phyloP scores from a whole-genome alignment of 768 basidiomycete genomes.

The Macrocybe gigantea region DNA sequence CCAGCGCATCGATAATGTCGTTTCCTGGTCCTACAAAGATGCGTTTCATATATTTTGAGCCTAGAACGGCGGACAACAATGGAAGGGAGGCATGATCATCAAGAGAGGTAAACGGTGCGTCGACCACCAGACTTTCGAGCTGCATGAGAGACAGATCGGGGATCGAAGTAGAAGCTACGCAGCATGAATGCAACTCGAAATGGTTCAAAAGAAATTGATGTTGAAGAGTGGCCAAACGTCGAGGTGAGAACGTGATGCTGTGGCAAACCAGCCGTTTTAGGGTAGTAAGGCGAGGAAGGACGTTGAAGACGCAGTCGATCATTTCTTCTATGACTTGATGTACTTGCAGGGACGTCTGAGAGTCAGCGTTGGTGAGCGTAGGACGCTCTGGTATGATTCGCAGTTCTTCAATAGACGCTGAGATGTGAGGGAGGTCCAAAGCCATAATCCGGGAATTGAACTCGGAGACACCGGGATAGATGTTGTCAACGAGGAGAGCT shows the following conservation, averaged over 20 bases:
- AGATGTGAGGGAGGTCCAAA: slow-evolving; percentile 6
- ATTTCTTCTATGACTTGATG: slow-evolving; percentile 4
- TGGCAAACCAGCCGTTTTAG: slow-evolving; percentile 12
- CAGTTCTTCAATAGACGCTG: slow-evolving; percentile 10
- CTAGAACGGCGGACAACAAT: slow-evolving; percentile 10
- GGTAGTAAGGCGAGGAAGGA: slow-evolving; percentile 10
- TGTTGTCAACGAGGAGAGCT: too few relatives aligned
- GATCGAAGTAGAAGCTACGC: slow-evolving; percentile 6
- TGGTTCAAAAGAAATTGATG: slow-evolving; percentile 8
- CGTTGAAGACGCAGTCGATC: slow-evolving; percentile 8
- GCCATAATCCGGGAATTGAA: neutral
- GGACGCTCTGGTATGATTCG: slow-evolving; percentile 6
- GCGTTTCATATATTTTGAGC: slow-evolving; percentile 6
- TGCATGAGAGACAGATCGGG: slow-evolving; percentile 6
- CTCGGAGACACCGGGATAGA: too few relatives aligned
- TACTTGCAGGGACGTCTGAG: slow-evolving; percentile 1
- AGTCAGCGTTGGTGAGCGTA: neutral
- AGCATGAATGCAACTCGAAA: slow-evolving; percentile 14
- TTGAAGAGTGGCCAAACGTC: slow-evolving; percentile 6
- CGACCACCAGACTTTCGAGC: slow-evolving; percentile 8
- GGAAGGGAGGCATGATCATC: slow-evolving; percentile 3
- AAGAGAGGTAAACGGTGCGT: slow-evolving; percentile 9
- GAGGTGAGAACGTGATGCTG: slow-evolving; percentile 7
- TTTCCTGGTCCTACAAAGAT: slow-evolving; percentile 7
- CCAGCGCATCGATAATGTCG: slow-evolving; percentile 9